These are phyloP conservation scores for Extremus antarcticus DNA, from an alignment of 495 filamentous ascomycete species.

Conservation along the genomic window DNA sequence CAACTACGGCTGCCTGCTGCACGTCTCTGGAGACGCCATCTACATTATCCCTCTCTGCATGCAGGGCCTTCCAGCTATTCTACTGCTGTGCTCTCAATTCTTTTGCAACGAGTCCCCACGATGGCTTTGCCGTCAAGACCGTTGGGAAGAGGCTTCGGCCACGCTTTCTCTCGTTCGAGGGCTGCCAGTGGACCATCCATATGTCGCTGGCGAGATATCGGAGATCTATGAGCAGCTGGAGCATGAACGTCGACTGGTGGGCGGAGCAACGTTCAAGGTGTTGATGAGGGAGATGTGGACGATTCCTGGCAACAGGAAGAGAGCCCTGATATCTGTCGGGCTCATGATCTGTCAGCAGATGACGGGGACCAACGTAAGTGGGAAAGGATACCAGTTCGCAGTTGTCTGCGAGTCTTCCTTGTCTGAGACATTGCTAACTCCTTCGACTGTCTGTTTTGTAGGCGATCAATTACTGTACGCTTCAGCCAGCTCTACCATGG, in stretches of 20 bases:
- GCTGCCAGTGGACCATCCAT: constrained; percentile 4
- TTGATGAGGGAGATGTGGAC: constrained; percentile 11
- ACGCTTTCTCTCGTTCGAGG: constrained; percentile 13
- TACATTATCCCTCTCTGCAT: constrained; percentile 14
- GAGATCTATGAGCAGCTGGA: constrained; percentile 26
- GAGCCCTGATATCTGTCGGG: constrained; percentile 20
- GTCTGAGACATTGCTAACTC: no score
- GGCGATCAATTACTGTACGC: no score
- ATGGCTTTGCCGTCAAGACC: constrained; percentile 8
- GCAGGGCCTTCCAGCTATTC: constrained; percentile 14
- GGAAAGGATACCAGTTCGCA: no score
- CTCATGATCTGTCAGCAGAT: constrained; percentile 31
- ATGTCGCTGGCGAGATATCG: constrained; percentile 6
- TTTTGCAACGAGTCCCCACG: constrained; percentile 15
- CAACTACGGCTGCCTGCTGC: constrained; percentile 7
- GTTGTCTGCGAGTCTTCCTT: no score
- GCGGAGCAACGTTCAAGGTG: constrained; percentile 1
- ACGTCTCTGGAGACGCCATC: constrained; percentile 1
- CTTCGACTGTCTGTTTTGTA: no score
- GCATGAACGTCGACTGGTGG: constrained; percentile 10
- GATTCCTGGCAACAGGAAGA: constrained; percentile 10
- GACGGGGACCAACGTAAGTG: constrained; percentile 23
- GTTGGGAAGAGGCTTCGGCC: constrained; percentile 3
- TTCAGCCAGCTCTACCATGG: background rate
- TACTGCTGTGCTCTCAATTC: constrained; percentile 11